phyloP scores from a whole-genome alignment of 106 monocot genomes.

The Iris macrosiphon region DNA sequence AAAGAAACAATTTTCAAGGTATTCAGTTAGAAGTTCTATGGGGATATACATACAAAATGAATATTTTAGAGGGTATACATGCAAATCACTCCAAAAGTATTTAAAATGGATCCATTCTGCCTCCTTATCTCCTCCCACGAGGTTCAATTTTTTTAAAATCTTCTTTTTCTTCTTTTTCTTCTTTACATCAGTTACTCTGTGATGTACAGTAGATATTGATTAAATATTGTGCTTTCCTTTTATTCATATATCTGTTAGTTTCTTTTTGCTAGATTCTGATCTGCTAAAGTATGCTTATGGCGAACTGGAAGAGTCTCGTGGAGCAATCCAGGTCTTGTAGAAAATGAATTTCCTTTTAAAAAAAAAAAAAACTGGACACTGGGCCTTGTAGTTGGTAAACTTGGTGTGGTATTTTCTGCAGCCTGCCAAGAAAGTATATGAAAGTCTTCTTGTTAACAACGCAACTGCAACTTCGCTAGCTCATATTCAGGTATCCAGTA shows the following conservation, averaged over 20 bases:
- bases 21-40: too few relatives aligned
- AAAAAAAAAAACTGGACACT: too few relatives aligned
- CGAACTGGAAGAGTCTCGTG: constrained; percentile 89
- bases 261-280: constrained; percentile 59
- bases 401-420: constrained; percentile 21
- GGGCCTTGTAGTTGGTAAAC: not conserved
- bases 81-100: too few relatives aligned
- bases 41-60: too few relatives aligned
- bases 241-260: not conserved
- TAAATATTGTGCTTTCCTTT: not conserved
- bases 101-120: too few relatives aligned
- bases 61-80: too few relatives aligned
- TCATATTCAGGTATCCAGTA: constrained; percentile 64
- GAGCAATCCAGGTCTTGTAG: constrained; percentile 68
- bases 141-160: too few relatives aligned
- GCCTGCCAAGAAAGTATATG: constrained; percentile 92
- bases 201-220: too few relatives aligned
- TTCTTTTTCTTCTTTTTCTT: too few relatives aligned
- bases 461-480: constrained; percentile 47
- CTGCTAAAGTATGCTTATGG: constrained; percentile 91
- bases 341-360: constrained; percentile 1
- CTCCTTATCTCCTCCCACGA: too few relatives aligned
- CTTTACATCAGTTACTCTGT: too few relatives aligned
- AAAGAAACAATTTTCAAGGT: too few relatives aligned
- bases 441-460: constrained; percentile 50